A percentile compares a stretch with the other conserved stretches of the same genome.
Evolutionary conservation across 192 early-diverging fungal genomes (phyloP).

Genomic region (Chytriomyces confervae): DNA sequence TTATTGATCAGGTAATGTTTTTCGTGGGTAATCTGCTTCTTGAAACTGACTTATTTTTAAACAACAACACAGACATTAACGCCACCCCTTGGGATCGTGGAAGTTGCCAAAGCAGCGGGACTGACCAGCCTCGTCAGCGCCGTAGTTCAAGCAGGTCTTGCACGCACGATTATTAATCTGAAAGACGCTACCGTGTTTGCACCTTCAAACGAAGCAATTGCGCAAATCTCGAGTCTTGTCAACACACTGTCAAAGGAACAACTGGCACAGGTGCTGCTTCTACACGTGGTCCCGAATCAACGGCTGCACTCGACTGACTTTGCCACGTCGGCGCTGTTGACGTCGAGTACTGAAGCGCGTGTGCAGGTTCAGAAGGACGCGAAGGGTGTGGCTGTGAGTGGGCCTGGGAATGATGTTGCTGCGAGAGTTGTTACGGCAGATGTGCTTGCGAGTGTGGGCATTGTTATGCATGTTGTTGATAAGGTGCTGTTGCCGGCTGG

Average conservation of each 20-base stretch:
- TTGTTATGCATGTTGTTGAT: conserved; percentile 59
- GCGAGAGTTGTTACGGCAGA: conserved; percentile 51
- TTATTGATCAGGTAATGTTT: conserved; percentile 37
- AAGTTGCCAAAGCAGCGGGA: conserved; percentile 17
- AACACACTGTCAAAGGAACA: conserved; percentile 32
- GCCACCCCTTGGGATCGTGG: conserved; percentile 41
- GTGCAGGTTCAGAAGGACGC: conserved; percentile 28
- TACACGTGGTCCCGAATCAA: conserved; percentile 49
- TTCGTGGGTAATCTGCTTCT: too few relatives aligned
- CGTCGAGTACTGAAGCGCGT: neutral
- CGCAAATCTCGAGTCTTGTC: conserved; percentile 36
- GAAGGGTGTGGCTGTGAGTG: conserved; percentile 38
- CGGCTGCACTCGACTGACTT: conserved; percentile 41
- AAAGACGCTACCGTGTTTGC: conserved; percentile 53
- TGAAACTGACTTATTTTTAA: too few relatives aligned
- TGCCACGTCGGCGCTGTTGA: conserved; percentile 19
- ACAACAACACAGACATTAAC: conserved; percentile 34
- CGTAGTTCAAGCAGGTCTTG: conserved; percentile 29
- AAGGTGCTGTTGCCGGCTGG: conserved; percentile 46
- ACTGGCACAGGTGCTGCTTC: conserved; percentile 36
- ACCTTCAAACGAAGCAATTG: conserved; percentile 53
- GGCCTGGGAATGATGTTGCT: conserved; percentile 41
- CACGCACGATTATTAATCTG: conserved; percentile 31
- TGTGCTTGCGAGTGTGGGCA: conserved; percentile 41
- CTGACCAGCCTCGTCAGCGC: conserved; percentile 36